These are phyloP conservation scores for Alternaria ethzedia DNA, from an alignment of 2,329 filamentous ascomycete genomes.

Conservation along the genomic window DNA sequence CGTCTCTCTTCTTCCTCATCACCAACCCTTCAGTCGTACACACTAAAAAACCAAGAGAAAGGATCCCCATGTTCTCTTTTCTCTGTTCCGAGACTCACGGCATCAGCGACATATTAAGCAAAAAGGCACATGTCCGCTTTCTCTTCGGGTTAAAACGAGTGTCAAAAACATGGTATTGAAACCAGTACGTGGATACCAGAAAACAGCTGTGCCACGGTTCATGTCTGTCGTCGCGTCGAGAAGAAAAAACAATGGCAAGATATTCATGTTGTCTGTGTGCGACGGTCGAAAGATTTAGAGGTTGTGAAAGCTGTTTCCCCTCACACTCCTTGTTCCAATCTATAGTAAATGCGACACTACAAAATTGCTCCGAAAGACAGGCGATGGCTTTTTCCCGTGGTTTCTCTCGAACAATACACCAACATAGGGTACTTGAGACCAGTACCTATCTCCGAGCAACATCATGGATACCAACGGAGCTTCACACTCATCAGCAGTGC, in stretches of 20 bases:
- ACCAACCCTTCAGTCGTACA: neutral
- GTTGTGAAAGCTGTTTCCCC: neutral
- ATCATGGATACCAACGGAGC: too few relatives aligned
- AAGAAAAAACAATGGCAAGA: neutral
- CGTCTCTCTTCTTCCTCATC: neutral
- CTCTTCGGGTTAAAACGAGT: neutral
- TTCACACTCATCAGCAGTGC: too few relatives aligned
- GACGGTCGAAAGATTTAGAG: neutral
- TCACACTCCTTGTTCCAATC: neutral
- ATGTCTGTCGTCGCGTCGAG: neutral
- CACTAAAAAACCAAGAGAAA: too few relatives aligned
- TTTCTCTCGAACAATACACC: too few relatives aligned
- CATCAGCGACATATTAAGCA: neutral
- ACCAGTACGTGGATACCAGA: neutral
- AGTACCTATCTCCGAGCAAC: rapidly evolving
- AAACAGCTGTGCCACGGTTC: neutral
- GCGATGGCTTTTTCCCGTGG: too few relatives aligned
- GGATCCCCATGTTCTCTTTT: neutral
- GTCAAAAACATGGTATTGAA: neutral
- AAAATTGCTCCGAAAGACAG: too few relatives aligned
- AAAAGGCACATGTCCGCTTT: neutral
- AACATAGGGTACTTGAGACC: too few relatives aligned
- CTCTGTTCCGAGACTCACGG: neutral
- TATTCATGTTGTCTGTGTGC: too few relatives aligned
- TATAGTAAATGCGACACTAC: too few relatives aligned